Evolutionary conservation across 441 rosid genomes (phyloP).

Genomic region (Lagerstroemia fauriei): DNA sequence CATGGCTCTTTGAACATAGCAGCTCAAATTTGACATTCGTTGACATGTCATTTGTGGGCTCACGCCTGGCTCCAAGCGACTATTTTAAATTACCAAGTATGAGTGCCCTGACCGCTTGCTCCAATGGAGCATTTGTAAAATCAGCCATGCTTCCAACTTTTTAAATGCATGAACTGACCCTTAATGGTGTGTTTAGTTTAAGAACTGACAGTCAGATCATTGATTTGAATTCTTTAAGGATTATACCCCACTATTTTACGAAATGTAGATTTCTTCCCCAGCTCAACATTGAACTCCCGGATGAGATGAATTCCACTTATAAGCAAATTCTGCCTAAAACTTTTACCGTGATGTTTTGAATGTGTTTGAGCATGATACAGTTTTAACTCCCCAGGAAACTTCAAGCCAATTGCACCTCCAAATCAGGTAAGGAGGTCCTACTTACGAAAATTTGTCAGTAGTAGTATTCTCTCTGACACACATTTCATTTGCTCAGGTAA

Average conservation of each 20-base stretch:
- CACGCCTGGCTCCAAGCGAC: constrained; percentile 85
- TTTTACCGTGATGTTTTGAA: too few relatives aligned
- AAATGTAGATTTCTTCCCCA: constrained; percentile 80
- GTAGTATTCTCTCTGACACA: background rate
- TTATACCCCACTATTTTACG: constrained; percentile 53
- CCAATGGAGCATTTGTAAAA: background rate
- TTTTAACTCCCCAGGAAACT: constrained; percentile 90
- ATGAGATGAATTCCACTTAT: constrained; percentile 57
- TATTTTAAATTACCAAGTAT: constrained; percentile 73
- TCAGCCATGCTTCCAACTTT: background rate
- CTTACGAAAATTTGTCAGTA: constrained; percentile 22
- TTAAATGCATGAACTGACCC: background rate
- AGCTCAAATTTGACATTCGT: background rate
- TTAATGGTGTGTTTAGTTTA: too few relatives aligned
- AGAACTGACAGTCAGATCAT: background rate
- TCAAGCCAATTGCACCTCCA: constrained; percentile 48
- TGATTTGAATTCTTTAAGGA: constrained; percentile 43
- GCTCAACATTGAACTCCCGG: constrained; percentile 78
- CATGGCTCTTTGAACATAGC: background rate
- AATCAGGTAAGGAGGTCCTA: constrained; percentile 45
- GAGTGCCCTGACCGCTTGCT: constrained; percentile 32
- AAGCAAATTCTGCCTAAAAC: too few relatives aligned
- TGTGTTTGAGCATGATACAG: constrained; percentile 68
- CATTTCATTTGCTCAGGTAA: constrained; percentile 21
- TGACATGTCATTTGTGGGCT: constrained; percentile 44